These are phyloP conservation scores for Brassica nigra DNA, from an alignment of 345 rosid species.

Conservation along the genomic window DNA sequence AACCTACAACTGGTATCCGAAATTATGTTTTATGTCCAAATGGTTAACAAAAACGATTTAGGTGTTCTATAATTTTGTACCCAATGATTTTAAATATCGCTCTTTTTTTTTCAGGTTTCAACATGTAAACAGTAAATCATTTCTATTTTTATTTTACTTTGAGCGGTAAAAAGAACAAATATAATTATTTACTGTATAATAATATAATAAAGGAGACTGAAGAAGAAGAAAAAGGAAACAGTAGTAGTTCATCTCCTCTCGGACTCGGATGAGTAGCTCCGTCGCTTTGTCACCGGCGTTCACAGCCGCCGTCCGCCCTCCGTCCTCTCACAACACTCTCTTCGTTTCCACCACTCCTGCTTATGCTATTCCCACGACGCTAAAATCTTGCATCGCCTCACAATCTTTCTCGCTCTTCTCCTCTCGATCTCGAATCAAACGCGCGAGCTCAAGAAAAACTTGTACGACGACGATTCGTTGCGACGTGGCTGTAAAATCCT, in stretches of 20 bases:
- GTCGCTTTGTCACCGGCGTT: constrained; percentile 37
- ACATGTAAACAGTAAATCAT: neutral
- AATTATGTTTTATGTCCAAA: neutral
- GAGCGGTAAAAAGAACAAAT: neutral
- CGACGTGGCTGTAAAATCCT: constrained; percentile 41
- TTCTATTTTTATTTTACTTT: no score
- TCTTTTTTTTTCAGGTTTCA: neutral
- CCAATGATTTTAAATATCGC: neutral
- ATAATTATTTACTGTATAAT: neutral
- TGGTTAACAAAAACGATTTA: neutral
- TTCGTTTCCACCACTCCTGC: neutral
- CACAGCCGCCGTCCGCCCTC: constrained; percentile 5
- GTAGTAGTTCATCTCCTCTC: neutral
- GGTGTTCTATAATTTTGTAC: neutral
- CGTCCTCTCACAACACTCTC: constrained; percentile 14
- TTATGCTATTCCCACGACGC: neutral
- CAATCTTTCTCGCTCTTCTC: constrained; percentile 15
- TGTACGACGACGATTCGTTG: constrained; percentile 40
- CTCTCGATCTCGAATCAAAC: constrained; percentile 17
- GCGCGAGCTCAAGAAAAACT: constrained; percentile 9
- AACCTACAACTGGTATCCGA: neutral
- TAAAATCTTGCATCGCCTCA: constrained; percentile 27
- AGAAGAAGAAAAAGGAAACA: neutral
- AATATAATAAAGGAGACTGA: neutral
- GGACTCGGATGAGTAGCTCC: constrained; percentile 21